Evolutionary conservation across 1,139 yeast species (phyloP).

Genomic region (Yamadazyma diddensiae): DNA sequence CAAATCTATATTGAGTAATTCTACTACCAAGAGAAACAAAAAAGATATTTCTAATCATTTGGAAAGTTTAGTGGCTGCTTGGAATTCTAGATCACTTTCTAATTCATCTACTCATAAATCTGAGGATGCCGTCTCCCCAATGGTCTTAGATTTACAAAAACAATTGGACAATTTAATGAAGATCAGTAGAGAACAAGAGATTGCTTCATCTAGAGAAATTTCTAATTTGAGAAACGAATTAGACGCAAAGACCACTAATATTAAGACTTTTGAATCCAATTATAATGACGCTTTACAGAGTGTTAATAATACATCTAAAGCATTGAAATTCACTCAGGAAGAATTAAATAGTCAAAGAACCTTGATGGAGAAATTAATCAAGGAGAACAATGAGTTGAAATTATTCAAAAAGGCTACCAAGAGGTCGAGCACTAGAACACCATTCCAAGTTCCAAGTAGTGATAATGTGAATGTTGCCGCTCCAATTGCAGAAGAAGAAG

Average conservation of each 20-base stretch:
- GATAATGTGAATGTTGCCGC: slow-evolving; percentile 13
- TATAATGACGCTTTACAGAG: slow-evolving; percentile 71
- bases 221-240: slow-evolving; percentile 36
- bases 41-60: slow-evolving; percentile 39
- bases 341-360: slow-evolving; percentile 65
- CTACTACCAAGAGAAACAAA: slow-evolving; percentile 24
- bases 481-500: slow-evolving; percentile 17
- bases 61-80: slow-evolving; percentile 36
- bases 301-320: slow-evolving; percentile 71
- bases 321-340: slow-evolving; percentile 68
- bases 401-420: slow-evolving; percentile 45
- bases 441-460: slow-evolving; percentile 14
- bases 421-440: slow-evolving; percentile 28
- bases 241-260: slow-evolving; percentile 25
- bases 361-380: slow-evolving; percentile 51
- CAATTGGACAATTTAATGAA: slow-evolving; percentile 48
- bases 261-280: slow-evolving; percentile 48
- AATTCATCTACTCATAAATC: slow-evolving; percentile 6
- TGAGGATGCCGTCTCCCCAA: slow-evolving; percentile 20
- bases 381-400: slow-evolving; percentile 69
- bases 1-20: slow-evolving; percentile 27
- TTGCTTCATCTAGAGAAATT: slow-evolving; percentile 30
- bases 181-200: slow-evolving; percentile 38
- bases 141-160: slow-evolving; percentile 40
- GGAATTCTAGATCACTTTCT: slow-evolving; percentile 22